A percentile compares a stretch with the other conserved stretches of the same genome.
phyloP scores from a whole-genome alignment of 2,329 filamentous ascomycete genomes.

The Escovopsis sp. region DNA sequence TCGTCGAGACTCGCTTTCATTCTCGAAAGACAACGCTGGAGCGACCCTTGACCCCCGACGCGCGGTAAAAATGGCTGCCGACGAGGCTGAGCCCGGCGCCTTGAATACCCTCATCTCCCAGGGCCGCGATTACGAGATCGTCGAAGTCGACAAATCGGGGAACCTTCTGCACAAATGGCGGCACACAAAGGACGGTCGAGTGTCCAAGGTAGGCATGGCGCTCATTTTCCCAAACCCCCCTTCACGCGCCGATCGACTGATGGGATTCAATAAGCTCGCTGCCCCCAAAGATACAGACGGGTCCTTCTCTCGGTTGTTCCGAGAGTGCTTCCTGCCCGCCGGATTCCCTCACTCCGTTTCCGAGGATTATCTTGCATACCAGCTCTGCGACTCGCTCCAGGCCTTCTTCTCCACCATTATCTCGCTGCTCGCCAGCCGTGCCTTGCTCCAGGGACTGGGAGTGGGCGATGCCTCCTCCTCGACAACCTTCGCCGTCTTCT shows the following conservation, averaged over 20 bases:
- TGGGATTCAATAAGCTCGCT: slow-evolving; percentile 4
- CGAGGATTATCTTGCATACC: slow-evolving; percentile 66
- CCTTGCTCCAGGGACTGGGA: slow-evolving; percentile 66
- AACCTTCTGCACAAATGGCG: slow-evolving; percentile 21
- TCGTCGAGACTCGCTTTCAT: no score
- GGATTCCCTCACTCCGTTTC: slow-evolving; percentile 84
- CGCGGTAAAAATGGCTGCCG: background rate
- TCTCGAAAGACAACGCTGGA: no score
- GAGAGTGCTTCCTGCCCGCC: slow-evolving; percentile 54
- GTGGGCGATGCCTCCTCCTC: slow-evolving; percentile 69
- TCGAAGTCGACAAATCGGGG: slow-evolving; percentile 25
- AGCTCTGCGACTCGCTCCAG: slow-evolving; percentile 59
- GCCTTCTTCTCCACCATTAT: slow-evolving; percentile 76
- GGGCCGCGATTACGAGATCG: slow-evolving; percentile 16
- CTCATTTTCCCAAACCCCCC: no score
- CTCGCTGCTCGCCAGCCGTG: slow-evolving; percentile 63
- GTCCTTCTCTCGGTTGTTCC: slow-evolving; percentile 14
- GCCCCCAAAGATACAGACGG: slow-evolving; percentile 9
- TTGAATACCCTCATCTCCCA: slow-evolving; percentile 12
- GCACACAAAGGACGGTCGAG: slow-evolving; percentile 13
- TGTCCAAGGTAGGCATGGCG: no score
- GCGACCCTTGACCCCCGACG: no score
- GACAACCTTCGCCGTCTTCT: slow-evolving; percentile 65
- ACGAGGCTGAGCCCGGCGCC: background rate
- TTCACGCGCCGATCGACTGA: background rate